Conservation (phyloP, 345 rosid genomes). For the Gossypioides kirkii region DNA sequence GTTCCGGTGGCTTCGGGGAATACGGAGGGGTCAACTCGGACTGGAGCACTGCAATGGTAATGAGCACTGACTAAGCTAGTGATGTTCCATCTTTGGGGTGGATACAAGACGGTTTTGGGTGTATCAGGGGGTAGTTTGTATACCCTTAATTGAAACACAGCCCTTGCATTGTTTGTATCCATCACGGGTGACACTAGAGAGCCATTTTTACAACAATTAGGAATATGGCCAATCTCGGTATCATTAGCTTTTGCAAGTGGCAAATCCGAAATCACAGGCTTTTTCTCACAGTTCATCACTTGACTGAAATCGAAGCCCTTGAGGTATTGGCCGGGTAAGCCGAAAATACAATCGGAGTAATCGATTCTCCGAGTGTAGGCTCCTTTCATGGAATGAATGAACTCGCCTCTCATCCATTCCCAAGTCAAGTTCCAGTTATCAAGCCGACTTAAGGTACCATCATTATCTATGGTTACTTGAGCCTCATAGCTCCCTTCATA, state of each 20-base stretch:
- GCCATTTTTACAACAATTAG: conserved; percentile 75
- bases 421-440: conserved; percentile 91
- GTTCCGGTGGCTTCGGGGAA: conserved; percentile 76
- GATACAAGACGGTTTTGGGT: conserved; percentile 58
- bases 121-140: conserved; percentile 69
- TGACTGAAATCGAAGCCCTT: conserved; percentile 60
- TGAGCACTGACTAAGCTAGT: conserved; percentile 51
- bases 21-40: conserved; percentile 60
- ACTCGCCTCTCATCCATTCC: conserved; percentile 92
- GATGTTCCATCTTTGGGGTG: conserved; percentile 72
- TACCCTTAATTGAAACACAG: conserved; percentile 69
- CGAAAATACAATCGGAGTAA: conserved; percentile 53
- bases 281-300: conserved; percentile 60
- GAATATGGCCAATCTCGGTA: conserved; percentile 50
- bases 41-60: conserved; percentile 69
- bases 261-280: conserved; percentile 63
- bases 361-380: conserved; percentile 60
- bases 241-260: conserved; percentile 51
- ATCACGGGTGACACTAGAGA: conserved; percentile 58
- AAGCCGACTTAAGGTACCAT: conserved; percentile 59
- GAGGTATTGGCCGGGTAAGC: conserved; percentile 55
- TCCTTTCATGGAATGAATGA: conserved; percentile 72
- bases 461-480: conserved; percentile 79
- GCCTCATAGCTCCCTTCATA: conserved; percentile 66
- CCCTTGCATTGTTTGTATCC: conserved; percentile 49